Evolutionary conservation across 495 filamentous ascomycete genomes (phyloP).

Genomic region (Astrothelium macrocarpum): DNA sequence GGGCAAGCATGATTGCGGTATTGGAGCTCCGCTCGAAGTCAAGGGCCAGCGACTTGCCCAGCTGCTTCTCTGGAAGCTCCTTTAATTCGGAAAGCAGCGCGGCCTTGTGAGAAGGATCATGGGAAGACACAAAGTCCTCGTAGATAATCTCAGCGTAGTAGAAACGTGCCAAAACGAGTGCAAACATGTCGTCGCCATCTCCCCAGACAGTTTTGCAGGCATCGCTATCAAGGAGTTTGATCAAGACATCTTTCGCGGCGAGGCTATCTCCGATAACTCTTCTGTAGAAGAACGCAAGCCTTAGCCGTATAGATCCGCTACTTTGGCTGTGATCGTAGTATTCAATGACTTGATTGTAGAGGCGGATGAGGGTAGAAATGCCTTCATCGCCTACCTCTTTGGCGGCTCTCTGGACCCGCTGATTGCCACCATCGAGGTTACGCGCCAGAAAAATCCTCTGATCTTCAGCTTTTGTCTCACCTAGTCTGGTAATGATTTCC

Average conservation of each 20-base stretch:
- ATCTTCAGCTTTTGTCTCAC: background rate
- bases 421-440: background rate
- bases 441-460: background rate
- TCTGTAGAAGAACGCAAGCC: slow-evolving; percentile 4
- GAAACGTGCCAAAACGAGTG: background rate
- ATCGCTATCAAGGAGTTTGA: background rate
- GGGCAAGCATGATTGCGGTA: background rate
- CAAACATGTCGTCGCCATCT: background rate
- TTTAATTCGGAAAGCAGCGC: background rate
- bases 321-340: background rate
- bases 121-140: slow-evolving; percentile 3
- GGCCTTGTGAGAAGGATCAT: background rate
- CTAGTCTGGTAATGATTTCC: background rate
- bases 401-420: background rate
- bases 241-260: background rate
- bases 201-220: background rate
- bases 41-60: background rate
- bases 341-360: background rate
- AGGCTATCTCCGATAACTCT: background rate
- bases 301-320: background rate
- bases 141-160: slow-evolving; percentile 5
- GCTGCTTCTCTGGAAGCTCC: background rate
- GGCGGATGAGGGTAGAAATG: background rate
- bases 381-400: slow-evolving; percentile 2
- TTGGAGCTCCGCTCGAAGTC: slow-evolving; percentile 5